phyloP scores from a whole-genome alignment of 768 basidiomycete genomes.

The Boletus pseudopeckii region DNA sequence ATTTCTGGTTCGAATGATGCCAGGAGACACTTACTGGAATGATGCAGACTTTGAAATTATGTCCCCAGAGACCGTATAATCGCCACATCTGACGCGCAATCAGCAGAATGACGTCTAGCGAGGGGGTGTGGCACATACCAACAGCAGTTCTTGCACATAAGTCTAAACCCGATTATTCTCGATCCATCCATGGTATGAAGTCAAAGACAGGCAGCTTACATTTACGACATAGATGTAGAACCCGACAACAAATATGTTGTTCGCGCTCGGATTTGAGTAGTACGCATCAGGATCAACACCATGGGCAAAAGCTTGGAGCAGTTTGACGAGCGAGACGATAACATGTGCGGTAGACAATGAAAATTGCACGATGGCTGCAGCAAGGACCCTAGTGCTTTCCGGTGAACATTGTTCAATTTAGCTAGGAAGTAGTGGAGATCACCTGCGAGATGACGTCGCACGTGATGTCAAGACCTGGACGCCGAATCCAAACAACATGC shows the following conservation, averaged over 20 bases:
- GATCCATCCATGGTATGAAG: neutral
- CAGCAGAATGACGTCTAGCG: neutral
- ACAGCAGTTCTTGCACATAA: conserved; percentile 16
- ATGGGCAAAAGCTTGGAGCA: conserved; percentile 13
- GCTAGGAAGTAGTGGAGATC: neutral
- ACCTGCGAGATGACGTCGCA: conserved; percentile 6
- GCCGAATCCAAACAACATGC: conserved; percentile 14
- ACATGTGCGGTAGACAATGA: conserved; percentile 14
- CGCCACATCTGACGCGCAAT: conserved; percentile 20
- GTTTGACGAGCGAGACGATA: conserved; percentile 10
- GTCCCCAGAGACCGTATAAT: conserved; percentile 17
- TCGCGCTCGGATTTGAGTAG: conserved; percentile 4
- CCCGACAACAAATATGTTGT: conserved; percentile 4
- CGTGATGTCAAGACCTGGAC: conserved; percentile 3
- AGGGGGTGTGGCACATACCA: conserved; percentile 2
- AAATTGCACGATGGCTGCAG: conserved; percentile 16
- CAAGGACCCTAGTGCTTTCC: conserved; percentile 2
- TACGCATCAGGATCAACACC: conserved; percentile 3
- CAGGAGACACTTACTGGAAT: conserved; percentile 10
- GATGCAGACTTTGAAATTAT: conserved; percentile 5
- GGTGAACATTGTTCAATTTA: neutral
- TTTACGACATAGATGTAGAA: conserved; percentile 21
- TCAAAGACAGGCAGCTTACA: conserved; percentile 5
- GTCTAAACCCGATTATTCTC: conserved; percentile 2
- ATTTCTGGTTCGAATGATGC: neutral